Evolutionary conservation across 2,329 filamentous ascomycete genomes (phyloP).

Genomic region (Sarocladiaceae sp.): DNA sequence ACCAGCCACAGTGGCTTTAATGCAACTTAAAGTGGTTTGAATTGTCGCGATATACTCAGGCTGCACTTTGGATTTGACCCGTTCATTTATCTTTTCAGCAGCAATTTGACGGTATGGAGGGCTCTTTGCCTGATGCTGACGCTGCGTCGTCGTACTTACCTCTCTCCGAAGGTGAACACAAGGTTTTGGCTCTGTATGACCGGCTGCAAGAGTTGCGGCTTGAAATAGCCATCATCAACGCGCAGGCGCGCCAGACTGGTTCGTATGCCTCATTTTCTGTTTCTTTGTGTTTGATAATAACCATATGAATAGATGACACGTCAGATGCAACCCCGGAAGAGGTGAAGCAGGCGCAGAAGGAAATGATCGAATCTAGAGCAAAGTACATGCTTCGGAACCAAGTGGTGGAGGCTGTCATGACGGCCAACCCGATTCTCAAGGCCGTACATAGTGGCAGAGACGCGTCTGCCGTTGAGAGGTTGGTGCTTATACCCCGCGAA

Average conservation of each 20-base stretch:
- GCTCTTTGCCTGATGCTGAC: conserved; percentile 20
- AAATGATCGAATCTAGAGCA: conserved; percentile 66
- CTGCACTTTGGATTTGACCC: not conserved
- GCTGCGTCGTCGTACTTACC: conserved; percentile 29
- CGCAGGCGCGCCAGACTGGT: conserved; percentile 36
- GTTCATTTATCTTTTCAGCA: conserved; percentile 3
- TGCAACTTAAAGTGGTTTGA: conserved; percentile 8
- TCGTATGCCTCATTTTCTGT: conserved; percentile 6
- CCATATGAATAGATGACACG: not conserved
- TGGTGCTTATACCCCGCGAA: not conserved
- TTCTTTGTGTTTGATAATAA: not conserved
- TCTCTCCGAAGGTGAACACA: conserved; percentile 63
- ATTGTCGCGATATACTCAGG: conserved; percentile 21
- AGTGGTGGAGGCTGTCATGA: conserved; percentile 64
- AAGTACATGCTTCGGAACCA: conserved; percentile 66
- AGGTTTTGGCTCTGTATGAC: conserved; percentile 66
- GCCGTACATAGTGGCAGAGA: conserved; percentile 67
- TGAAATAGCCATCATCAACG: conserved; percentile 63
- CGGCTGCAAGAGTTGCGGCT: conserved; percentile 66
- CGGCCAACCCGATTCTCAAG: conserved; percentile 71
- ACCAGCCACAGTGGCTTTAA: conserved; percentile 10
- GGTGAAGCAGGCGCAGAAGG: conserved; percentile 55
- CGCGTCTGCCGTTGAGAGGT: conserved; percentile 66
- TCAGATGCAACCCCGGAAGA: conserved; percentile 38
- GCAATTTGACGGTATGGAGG: conserved; percentile 16